phyloP scores from a whole-genome alignment of 148 eudicot species.

The Silene uniflora region DNA sequence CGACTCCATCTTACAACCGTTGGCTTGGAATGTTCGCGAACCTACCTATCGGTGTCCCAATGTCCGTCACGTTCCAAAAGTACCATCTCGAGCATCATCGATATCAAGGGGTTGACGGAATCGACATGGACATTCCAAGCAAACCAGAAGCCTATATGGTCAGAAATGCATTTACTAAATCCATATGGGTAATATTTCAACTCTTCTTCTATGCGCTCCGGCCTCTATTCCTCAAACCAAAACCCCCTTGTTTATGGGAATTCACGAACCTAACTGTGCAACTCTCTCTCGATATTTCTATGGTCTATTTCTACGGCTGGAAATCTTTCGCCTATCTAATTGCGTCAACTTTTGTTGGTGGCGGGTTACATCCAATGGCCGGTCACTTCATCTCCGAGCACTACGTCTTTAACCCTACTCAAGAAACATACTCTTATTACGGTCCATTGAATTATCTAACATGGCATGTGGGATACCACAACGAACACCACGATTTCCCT shows the following conservation, averaged over 20 bases:
- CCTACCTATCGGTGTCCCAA: conserved; percentile 91
- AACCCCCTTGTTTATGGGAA: conserved; percentile 92
- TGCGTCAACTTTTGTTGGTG: conserved; percentile 85
- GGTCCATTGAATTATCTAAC: conserved; percentile 80
- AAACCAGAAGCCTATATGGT: conserved; percentile 63
- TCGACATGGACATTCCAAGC: conserved; percentile 94
- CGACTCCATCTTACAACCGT: conserved; percentile 74
- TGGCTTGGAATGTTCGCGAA: conserved; percentile 94
- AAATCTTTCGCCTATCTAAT: conserved; percentile 65
- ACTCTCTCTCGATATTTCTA: conserved; percentile 49
- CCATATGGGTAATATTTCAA: conserved; percentile 75
- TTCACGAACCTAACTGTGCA: conserved; percentile 62
- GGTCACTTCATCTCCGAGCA: conserved; percentile 96
- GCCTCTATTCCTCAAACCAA: conserved; percentile 84
- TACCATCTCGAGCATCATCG: conserved; percentile 95
- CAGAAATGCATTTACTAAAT: conserved; percentile 55
- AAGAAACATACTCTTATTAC: conserved; percentile 89
- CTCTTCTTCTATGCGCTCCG: conserved; percentile 90
- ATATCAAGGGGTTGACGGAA: conserved; percentile 83
- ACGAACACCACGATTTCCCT: conserved; percentile 96
- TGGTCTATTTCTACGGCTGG: conserved; percentile 81
- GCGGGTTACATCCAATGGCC: conserved; percentile 95
- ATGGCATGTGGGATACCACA: conserved; percentile 95
- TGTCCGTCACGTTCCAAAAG: conserved; percentile 96
- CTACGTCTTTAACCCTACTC: conserved; percentile 70